Base-by-base conservation (phyloP, 352 stramenopile genomes). In the Pythium guiyangense region DNA sequence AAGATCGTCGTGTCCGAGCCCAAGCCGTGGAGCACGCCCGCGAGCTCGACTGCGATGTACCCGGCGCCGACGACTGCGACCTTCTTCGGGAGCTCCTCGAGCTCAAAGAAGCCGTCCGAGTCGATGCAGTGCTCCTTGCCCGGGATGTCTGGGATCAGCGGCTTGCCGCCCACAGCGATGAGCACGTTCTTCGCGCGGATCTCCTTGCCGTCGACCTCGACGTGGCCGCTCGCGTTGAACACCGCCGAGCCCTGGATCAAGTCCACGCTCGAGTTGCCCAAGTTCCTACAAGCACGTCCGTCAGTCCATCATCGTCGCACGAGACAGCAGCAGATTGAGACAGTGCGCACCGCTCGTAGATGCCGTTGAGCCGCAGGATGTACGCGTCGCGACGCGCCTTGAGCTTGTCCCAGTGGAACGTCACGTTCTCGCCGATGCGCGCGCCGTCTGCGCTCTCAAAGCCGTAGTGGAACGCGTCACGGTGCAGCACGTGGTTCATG, bases 21-120 rank as follows among this genome's bases (percentile, higher is more conserved):
- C 5, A 99, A 68, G n/a, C 68, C 79, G 52, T 97, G 88, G 20
- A 99, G 83, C 20, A 99, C 91, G 37, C 96, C 93, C 5, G 96
- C 97, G 17, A 99, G 69, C 77, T 99, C 97, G 4, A 99, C 93
- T 26, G 94, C 97, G 70, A 99, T 99, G 79, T 99, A 99, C 17
- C 97, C 97, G 6, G 92, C 97, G 45, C 97, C 97, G 10, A 99
- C 82, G 8, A 99, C 94, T 2, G 97, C 93, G 18, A 97, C 94
- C 56, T 96, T 96, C 49, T 90, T 79, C 2, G 97, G 97, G 62
- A 92, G 68, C 22, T 73, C 61, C 61, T 98, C 83, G 37, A 99
- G 71, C 44, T 98, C 87, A 71, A 99, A 99, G 77, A 99, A 99
- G 4, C 88, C 96, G 75, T 99, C 94, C 39, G 79, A 97, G 34